Evolutionary conservation across 164 flowering plant species (phyloP), one percentile per base, ranked within the genome.

Genomic region (Annona cherimola): DNA sequence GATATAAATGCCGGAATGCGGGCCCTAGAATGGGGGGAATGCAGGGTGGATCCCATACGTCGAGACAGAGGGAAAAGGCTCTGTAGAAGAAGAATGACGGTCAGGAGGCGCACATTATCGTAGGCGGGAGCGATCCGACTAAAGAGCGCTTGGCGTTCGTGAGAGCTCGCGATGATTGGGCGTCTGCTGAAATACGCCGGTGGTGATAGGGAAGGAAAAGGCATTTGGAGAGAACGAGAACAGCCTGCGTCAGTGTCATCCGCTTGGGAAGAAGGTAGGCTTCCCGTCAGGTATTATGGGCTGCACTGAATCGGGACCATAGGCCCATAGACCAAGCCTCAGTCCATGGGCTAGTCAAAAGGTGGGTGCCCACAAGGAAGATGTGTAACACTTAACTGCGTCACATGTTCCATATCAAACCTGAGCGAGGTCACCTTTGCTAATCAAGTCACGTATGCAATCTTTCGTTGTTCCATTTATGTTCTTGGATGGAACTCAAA

Each of bases 81-180:
- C 57, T 50, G 14, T 11, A 9, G 50, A 45, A 45, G 63, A 61
- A 19, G 3, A 45, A 50, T 39, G 44, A 62, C 26, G 63, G 42
- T 11, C 57, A 26, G 18, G 20, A 42, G 19, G 79, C 77, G 41
- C 74, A 95, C 99, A 63, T 86, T 84, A 80, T 93, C 98, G 62
- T 93, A 93, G 20, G 86, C 91, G 39, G 96, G 96, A 73, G 98
- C 91, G 76, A 95, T 91, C 77, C 96, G 96, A 82, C 66, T 86
- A 69, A 93, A 93, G 18, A 93, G 96, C 43, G 76, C 85, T 78
- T 86, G 98, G 57, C 98, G 92, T 11, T 92, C 90, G 66, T 18
- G 71, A 35, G 90, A 68, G 69, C 88, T 83, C 43, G 71, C 80
- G 39, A 83, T 77, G 42, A 40, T 4, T 64, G 45, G 14, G 5